Evolutionary conservation across 2,329 filamentous ascomycete species (phyloP), one percentile per base, ranked within the genome.

Genomic region (Microsporum ferrugineum): DNA sequence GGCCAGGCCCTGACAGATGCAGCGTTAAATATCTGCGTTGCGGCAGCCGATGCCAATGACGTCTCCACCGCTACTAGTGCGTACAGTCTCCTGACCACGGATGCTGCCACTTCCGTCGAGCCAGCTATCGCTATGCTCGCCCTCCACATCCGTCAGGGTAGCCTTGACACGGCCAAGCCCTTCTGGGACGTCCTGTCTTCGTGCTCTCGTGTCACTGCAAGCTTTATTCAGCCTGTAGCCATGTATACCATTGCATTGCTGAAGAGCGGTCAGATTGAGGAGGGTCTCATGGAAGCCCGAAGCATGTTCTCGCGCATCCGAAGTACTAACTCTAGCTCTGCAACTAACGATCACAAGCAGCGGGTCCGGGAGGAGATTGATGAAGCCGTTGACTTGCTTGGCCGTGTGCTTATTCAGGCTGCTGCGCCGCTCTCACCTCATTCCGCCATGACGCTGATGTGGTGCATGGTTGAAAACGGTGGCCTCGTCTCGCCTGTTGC

Each of bases 181-280:
- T 92, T 90, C 76, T 96, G 92, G 91, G 82, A 84, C 59, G 79
- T 88, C 61, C 78, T 96, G 60, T 84, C 81, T 63, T 72, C 71
- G 8, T 68, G 84, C 62, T 79, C 84, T 68, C 77, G 80, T 58
- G 80, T 84, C 38, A 81, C 82, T 10, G 72, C 80, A 60, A 78
- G 84, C 36, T 87, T 95, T 73, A 88, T 96, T 64, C 91, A 96
- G 76, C 88, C 91, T 29, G 88, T 90, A 10, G 84, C 89, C 61
- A 96, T 96, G 90, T 96, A 92, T 69, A 85, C 88, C 12, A 84
- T 95, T 61, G 89, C 91, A 56, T 80, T 97, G 73, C 88, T 97
- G 70, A 88, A 89, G 60, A 89, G 88, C 64, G 90, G 91, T 47
- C 86, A 91, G 69, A 83, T 91, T 57, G 84, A 87, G n/a, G 89